Evolutionary conservation across 2,329 filamentous ascomycete species (phyloP).

Genomic region (Septoria petroselini): DNA sequence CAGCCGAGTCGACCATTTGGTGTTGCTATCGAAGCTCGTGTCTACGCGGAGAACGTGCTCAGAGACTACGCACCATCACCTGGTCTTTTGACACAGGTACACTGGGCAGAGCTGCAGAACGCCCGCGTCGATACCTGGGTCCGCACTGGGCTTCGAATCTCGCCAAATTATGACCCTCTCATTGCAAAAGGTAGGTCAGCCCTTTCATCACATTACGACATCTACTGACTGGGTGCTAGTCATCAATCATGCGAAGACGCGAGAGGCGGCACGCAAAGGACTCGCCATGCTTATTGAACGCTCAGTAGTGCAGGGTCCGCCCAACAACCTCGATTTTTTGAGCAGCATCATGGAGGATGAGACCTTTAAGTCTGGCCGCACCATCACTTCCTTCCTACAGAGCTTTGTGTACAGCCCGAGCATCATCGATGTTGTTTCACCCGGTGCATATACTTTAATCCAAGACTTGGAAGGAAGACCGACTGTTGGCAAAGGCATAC

Average conservation of each 20-base stretch:
- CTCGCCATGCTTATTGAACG: constrained; percentile 46
- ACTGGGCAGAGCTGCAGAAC: constrained; percentile 50
- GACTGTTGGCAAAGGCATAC: constrained; percentile 56
- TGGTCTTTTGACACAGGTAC: constrained; percentile 56
- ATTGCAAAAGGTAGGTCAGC: constrained; percentile 21
- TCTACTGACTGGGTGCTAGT: constrained; percentile 38
- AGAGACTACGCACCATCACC: constrained; percentile 59
- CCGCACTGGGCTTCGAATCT: constrained; percentile 55
- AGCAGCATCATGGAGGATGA: constrained; percentile 48
- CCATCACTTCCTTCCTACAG: constrained; percentile 56
- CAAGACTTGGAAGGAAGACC: constrained; percentile 60
- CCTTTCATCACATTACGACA: constrained; percentile 42
- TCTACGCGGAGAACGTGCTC: constrained; percentile 59
- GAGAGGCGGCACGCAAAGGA: constrained; percentile 45
- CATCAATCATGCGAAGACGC: constrained; percentile 52
- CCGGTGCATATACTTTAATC: constrained; percentile 57
- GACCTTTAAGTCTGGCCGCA: constrained; percentile 50
- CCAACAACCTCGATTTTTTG: constrained; percentile 58
- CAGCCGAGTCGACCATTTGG: constrained; percentile 47
- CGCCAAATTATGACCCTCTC: constrained; percentile 53
- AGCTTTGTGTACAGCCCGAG: constrained; percentile 50
- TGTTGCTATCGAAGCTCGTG: constrained; percentile 52
- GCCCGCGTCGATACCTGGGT: constrained; percentile 64
- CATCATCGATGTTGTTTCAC: constrained; percentile 56
- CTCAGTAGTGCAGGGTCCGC: constrained; percentile 52